These are phyloP conservation scores for Suillus discolor DNA, from an alignment of 768 basidiomycete genomes.

Conservation along the genomic window DNA sequence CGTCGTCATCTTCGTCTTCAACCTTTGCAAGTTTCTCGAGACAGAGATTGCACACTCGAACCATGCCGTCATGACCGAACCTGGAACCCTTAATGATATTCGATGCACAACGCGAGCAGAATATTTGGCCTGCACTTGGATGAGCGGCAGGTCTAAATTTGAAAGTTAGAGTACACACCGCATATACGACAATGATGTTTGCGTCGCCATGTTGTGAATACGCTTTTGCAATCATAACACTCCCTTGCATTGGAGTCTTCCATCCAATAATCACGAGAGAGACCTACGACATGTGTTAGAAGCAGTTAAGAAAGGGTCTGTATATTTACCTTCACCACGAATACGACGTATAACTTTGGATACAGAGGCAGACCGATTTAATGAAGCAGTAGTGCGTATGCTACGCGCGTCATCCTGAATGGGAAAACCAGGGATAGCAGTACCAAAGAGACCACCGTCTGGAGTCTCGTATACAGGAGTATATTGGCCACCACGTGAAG, in stretches of 20 bases:
- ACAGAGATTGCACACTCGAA: slow-evolving; percentile 95
- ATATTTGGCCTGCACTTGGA: slow-evolving; percentile 79
- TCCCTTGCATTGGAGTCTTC: slow-evolving; percentile 95
- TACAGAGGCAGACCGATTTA: slow-evolving; percentile 79
- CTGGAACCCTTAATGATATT: slow-evolving; percentile 94
- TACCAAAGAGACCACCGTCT: slow-evolving; percentile 63
- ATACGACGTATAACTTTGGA: slow-evolving; percentile 90
- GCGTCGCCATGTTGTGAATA: slow-evolving; percentile 92
- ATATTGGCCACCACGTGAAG: slow-evolving; percentile 51
- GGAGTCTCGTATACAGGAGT: slow-evolving; percentile 56
- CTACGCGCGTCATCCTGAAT: slow-evolving; percentile 91
- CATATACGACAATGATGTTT: slow-evolving; percentile 99
- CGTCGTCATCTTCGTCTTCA: slow-evolving; percentile 89
- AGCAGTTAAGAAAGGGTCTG: slow-evolving; percentile 6
- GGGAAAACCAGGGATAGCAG: slow-evolving; percentile 89
- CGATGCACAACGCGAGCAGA: slow-evolving; percentile 95
- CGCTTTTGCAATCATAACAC: slow-evolving; percentile 93
- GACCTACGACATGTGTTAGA: slow-evolving; percentile 46
- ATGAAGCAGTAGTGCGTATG: slow-evolving; percentile 70
- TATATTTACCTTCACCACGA: slow-evolving; percentile 75
- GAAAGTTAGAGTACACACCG: slow-evolving; percentile 48
- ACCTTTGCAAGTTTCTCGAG: slow-evolving; percentile 89
- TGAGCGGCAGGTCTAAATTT: slow-evolving; percentile 4
- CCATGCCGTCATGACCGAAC: slow-evolving; percentile 93
- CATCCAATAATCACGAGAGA: slow-evolving; percentile 98